phyloP scores from a whole-genome alignment of 805 yeast genomes.

The Metschnikowia chrysomelidarum region DNA sequence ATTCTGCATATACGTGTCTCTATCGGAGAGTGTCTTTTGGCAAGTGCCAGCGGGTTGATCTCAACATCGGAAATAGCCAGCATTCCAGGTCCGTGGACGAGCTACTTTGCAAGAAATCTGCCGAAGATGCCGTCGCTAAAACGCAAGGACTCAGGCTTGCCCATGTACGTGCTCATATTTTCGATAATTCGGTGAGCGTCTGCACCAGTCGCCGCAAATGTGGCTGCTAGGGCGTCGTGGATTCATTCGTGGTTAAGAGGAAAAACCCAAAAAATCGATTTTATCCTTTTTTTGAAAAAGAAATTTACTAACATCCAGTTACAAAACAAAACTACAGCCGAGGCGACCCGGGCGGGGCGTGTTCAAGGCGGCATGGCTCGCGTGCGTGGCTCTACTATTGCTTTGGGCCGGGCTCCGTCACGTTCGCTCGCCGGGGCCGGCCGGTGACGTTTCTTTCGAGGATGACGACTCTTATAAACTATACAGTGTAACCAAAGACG shows the following conservation, averaged over 20 bases:
- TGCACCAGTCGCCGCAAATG: no score
- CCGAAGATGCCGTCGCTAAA: constrained; percentile 15
- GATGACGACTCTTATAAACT: constrained; percentile 20
- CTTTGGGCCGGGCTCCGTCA: constrained; percentile 7
- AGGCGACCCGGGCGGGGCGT: constrained; percentile 13
- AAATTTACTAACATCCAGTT: constrained; percentile 10
- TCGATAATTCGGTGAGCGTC: no score
- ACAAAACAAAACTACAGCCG: constrained; percentile 13
- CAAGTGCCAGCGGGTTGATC: no score
- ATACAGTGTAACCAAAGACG: constrained; percentile 33
- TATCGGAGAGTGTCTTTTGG: no score
- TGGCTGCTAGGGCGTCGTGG: no score
- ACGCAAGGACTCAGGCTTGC: constrained; percentile 43
- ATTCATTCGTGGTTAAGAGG: no score
- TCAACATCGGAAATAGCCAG: no score
- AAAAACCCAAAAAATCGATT: no score
- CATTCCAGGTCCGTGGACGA: no score
- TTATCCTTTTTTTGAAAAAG: not conserved
- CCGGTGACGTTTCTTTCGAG: not conserved
- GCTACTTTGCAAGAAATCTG: no score
- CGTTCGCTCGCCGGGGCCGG: not conserved
- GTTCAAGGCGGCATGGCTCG: constrained; percentile 8
- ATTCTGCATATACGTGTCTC: no score
- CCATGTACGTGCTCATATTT: constrained; percentile 33
- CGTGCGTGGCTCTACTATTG: constrained; percentile 13